These are phyloP conservation scores for Phycomyces blakesleeanus DNA, from an alignment of 192 early-diverging fungal species.

Conservation along the genomic window DNA sequence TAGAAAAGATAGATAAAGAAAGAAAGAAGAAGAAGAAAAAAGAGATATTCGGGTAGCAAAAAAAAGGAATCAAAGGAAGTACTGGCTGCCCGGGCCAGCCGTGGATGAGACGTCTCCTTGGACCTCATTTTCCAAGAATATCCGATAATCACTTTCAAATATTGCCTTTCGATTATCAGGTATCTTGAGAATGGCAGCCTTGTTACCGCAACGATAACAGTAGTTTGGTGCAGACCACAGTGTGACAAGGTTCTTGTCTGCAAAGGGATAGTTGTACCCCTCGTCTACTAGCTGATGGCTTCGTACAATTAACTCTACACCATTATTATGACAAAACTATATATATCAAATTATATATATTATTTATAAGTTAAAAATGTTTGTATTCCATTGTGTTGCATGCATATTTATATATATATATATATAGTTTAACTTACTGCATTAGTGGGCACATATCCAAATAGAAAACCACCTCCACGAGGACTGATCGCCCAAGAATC, in stretches of 20 bases:
- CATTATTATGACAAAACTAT: conserved; percentile 38
- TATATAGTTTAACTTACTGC: conserved; percentile 30
- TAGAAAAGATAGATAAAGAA: background rate
- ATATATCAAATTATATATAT: background rate
- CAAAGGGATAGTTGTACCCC: conserved; percentile 35
- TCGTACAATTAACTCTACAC: conserved; percentile 33
- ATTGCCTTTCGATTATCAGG: conserved; percentile 41
- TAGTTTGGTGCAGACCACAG: conserved; percentile 86
- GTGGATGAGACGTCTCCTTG: conserved; percentile 29
- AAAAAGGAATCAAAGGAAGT: conserved; percentile 26
- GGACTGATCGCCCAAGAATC: conserved; percentile 37
- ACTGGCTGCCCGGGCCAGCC: conserved; percentile 31
- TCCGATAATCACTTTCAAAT: conserved; percentile 24
- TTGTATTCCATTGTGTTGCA: no score
- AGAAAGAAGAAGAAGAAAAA: background rate
- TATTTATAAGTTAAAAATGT: background rate
- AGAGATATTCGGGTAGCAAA: no score
- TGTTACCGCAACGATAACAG: conserved; percentile 83
- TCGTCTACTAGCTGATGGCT: conserved; percentile 38
- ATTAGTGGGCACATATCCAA: conserved; percentile 31
- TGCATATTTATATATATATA: no score
- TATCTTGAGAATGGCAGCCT: conserved; percentile 76
- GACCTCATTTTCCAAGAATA: conserved; percentile 34
- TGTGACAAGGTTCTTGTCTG: conserved; percentile 71
- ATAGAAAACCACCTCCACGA: conserved; percentile 35